phyloP scores from a whole-genome alignment of 192 early-diverging fungal species.

The Podila epicladia region DNA sequence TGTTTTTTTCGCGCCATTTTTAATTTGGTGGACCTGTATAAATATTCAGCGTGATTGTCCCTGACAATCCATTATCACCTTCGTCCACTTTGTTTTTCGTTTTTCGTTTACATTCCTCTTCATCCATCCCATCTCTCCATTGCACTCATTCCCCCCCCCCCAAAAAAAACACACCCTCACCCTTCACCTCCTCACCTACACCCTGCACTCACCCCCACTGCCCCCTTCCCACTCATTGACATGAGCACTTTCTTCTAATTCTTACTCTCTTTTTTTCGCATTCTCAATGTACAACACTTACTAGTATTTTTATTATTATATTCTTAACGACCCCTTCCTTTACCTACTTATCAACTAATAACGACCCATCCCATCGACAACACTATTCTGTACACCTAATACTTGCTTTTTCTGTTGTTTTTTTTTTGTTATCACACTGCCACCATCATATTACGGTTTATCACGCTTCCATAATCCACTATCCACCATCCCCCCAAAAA shows the following conservation, averaged over 20 bases:
- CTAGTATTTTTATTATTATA: neutral
- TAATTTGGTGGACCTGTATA: neutral
- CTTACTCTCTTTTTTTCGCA: neutral
- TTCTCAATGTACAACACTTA: neutral
- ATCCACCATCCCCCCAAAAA: neutral
- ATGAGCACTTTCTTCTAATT: neutral
- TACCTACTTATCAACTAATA: neutral
- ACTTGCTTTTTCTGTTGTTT: neutral
- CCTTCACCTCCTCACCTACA: neutral
- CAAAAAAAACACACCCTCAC: neutral
- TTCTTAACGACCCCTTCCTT: conserved; percentile 1
- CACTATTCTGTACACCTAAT: neutral
- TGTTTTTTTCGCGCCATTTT: neutral
- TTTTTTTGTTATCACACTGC: no score
- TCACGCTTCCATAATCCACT: neutral
- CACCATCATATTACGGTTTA: no score
- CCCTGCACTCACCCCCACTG: neutral
- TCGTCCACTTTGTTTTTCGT: neutral
- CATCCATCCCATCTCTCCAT: conserved; percentile 1
- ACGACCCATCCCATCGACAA: neutral
- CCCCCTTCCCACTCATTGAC: conserved; percentile 1
- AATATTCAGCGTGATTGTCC: no score
- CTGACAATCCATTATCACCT: neutral
- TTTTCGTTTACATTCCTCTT: conserved; percentile 1
- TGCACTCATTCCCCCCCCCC: neutral